These are phyloP conservation scores for Suhomyces atakaporum DNA, from an alignment of 1,139 yeast species.

Conservation along the genomic window DNA sequence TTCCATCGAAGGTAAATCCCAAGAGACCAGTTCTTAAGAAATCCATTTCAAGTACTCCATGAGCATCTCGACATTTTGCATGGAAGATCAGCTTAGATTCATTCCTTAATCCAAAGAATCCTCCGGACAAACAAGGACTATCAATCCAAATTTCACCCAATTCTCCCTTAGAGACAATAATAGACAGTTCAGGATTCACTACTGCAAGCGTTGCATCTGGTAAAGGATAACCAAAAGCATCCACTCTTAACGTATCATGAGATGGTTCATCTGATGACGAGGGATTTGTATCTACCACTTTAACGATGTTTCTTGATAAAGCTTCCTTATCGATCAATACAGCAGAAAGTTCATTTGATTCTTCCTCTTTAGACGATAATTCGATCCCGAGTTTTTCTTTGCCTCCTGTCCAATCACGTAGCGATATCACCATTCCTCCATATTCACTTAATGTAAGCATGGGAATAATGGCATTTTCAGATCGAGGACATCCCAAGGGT, in stretches of 20 bases:
- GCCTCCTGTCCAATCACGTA: constrained; percentile 86
- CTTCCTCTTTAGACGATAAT: constrained; percentile 33
- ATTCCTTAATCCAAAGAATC: constrained; percentile 71
- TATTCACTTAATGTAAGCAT: constrained; percentile 87
- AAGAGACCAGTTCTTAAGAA: constrained; percentile 87
- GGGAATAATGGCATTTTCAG: constrained; percentile 83
- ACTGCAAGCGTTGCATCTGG: constrained; percentile 94
- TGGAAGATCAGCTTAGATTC: constrained; percentile 80
- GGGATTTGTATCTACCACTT: constrained; percentile 64
- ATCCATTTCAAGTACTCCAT: constrained; percentile 69
- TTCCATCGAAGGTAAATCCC: constrained; percentile 86
- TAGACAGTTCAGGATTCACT: constrained; percentile 86
- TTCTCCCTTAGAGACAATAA: constrained; percentile 66
- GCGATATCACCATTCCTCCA: constrained; percentile 93
- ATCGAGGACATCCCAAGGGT: constrained; percentile 82
- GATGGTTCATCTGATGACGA: constrained; percentile 55
- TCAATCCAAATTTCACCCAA: constrained; percentile 99
- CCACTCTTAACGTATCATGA: constrained; percentile 63
- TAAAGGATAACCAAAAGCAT: constrained; percentile 90
- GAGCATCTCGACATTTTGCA: constrained; percentile 73
- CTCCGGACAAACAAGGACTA: constrained; percentile 84
- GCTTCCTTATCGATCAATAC: constrained; percentile 81
- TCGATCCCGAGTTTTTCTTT: constrained; percentile 59
- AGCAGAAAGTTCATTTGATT: constrained; percentile 60
- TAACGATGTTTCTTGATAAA: constrained; percentile 73